Evolutionary conservation across 345 rosid genomes (phyloP).

Genomic region (Ceriops tagal): DNA sequence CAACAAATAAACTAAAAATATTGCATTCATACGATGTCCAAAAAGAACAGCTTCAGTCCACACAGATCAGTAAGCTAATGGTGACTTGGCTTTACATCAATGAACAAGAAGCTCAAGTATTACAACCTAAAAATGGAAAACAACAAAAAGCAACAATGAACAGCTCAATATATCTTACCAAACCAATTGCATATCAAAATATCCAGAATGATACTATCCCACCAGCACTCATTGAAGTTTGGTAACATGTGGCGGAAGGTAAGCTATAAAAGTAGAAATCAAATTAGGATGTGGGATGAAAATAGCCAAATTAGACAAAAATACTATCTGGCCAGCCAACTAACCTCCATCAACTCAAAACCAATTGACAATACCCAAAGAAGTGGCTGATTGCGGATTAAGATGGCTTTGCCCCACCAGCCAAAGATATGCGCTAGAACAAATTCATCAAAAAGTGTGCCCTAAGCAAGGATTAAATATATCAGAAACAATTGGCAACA

Average conservation of each 20-base stretch:
- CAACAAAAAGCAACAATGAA: background rate
- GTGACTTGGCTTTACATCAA: background rate
- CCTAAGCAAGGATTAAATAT: conserved; percentile 40
- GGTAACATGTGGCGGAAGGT: conserved; percentile 98
- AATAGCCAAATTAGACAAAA: background rate
- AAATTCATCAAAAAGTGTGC: conserved; percentile 89
- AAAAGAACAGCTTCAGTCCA: too few relatives aligned
- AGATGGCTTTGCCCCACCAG: conserved; percentile 99
- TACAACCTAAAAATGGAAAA: background rate
- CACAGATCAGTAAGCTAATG: background rate
- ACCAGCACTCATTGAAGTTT: conserved; percentile 99
- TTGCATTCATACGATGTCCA: too few relatives aligned
- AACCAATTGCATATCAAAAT: conserved; percentile 98
- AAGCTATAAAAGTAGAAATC: conserved; percentile 46
- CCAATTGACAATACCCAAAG: conserved; percentile 96
- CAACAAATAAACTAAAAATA: background rate
- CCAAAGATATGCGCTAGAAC: conserved; percentile 97
- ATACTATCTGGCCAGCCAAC: conserved; percentile 8
- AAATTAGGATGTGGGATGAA: conserved; percentile 11
- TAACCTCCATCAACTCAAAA: conserved; percentile 97
- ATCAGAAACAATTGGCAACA: conserved; percentile 12
- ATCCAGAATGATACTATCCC: conserved; percentile 98
- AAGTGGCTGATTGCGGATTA: conserved; percentile 92
- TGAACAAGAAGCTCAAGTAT: background rate
- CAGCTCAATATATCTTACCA: conserved; percentile 52